Evolutionary conservation across 1,139 yeast species (phyloP), one percentile per base, ranked within the genome.

Genomic region (Nadsonia starkeyi-henricii): DNA sequence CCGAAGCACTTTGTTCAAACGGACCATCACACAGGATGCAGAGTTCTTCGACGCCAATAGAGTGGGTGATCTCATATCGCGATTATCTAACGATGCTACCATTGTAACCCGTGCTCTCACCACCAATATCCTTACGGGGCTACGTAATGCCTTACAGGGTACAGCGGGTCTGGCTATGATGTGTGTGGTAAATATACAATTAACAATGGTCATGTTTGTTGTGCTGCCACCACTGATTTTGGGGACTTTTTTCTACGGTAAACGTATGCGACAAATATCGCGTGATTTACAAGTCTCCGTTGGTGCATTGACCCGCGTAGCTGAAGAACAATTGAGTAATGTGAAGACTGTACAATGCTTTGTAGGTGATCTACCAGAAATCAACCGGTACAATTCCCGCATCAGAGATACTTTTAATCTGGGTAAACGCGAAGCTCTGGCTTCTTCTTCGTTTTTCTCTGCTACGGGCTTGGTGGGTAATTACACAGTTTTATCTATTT

Each of bases 41-140:
- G 91, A 85, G 62, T 91, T 91, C 62, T 91, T 85, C 61, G 97
- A 91, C 61, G 80, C 84, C 18, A 89, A 93, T 53, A 81, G 91
- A 60, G 94, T 89, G 1, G 98, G 97, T 42, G 98, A 91, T 62
- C 71, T 91, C 60, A 86, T 91, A 45, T 85, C 96, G 5, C 71
- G 97, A 53, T 69, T 91, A 41, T 80, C 95, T 21, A 79, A 85
- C 43, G 98, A 91, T 62, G 89, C 96, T 1, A 89, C 84, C 60
- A 82, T 91, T 44, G 95, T 91, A 17, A 79, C 95, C 9, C 76
- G 85, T 55, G 79, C 95, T 1, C 75, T 91, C 55, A 86, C 96
- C 43, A 93, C 85, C 52, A 88, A 88, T 62, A 75, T 91, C 42
- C 83, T 95, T 45, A 97, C 89, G 63, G 98, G 97, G 23, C 77